Percentiles rank a stretch among this genome's conserved stretches.
phyloP scores from a whole-genome alignment of 305 asterid species.

The Fraxinus angustifolia region DNA sequence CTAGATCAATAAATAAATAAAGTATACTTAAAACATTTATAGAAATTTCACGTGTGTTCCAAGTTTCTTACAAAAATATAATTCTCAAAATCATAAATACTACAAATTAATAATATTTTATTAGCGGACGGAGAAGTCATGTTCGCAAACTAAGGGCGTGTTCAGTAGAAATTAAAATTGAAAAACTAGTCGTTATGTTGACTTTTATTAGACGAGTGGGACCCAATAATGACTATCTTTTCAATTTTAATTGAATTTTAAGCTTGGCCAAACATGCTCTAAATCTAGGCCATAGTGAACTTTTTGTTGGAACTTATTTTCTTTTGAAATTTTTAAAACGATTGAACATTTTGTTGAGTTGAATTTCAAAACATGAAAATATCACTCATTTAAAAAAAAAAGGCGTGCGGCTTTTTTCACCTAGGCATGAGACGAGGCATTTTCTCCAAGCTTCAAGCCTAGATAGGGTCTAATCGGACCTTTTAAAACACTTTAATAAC shows the following conservation, averaged over 20 bases:
- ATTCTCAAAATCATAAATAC: neutral
- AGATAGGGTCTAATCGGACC: neutral
- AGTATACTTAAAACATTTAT: neutral
- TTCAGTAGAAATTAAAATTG: no score
- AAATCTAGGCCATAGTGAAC: neutral
- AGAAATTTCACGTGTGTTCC: neutral
- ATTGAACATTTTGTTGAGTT: neutral
- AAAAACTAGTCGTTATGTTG: no score
- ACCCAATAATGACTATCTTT: no score
- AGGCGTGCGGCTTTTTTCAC: neutral
- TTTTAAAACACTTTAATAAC: neutral
- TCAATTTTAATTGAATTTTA: no score
- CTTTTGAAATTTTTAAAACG: neutral
- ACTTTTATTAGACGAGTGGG: no score
- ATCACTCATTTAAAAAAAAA: neutral
- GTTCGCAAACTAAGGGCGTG: neutral
- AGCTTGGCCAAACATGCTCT: neutral
- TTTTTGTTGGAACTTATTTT: neutral
- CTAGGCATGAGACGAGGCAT: neutral
- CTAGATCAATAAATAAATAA: no score
- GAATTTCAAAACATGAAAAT: neutral
- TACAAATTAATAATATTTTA: neutral
- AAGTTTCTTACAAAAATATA: neutral
- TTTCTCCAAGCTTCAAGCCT: neutral
- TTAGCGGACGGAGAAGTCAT: neutral